These are phyloP conservation scores for Xylariales sp. DNA, from an alignment of 2,329 filamentous ascomycete genomes.

Conservation along the genomic window DNA sequence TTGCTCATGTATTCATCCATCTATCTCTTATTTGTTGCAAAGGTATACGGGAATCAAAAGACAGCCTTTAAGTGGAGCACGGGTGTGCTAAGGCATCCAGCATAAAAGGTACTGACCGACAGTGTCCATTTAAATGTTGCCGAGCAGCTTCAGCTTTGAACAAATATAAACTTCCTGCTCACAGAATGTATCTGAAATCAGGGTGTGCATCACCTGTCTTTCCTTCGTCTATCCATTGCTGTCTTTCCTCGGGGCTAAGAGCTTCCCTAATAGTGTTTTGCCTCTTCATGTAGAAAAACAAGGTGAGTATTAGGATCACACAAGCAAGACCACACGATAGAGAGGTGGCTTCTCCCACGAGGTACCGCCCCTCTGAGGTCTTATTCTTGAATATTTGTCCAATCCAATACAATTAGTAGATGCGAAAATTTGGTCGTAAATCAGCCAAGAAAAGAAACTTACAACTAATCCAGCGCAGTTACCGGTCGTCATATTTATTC, in stretches of 20 bases:
- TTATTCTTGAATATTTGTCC: slow-evolving; percentile 13
- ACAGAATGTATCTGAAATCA: slow-evolving; percentile 11
- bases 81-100: too few species aligned
- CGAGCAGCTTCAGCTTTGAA: too few species aligned
- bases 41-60: too few species aligned
- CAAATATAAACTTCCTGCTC: too few species aligned
- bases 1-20: too few species aligned
- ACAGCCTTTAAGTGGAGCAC: too few species aligned
- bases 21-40: too few species aligned
- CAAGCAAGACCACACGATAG: slow-evolving; percentile 8
- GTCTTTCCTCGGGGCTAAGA: slow-evolving; percentile 7
- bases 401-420: too few species aligned
- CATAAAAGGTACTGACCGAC: too few species aligned
- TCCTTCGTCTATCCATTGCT: slow-evolving; percentile 5
- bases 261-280: slow-evolving; percentile 9
- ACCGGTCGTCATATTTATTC: slow-evolving; percentile 14
- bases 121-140: too few species aligned
- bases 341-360: slow-evolving; percentile 10
- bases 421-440: too few species aligned
- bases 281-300: slow-evolving; percentile 7
- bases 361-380: slow-evolving; percentile 10
- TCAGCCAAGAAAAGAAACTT: too few species aligned
- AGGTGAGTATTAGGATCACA: slow-evolving; percentile 8
- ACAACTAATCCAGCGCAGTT: slow-evolving; percentile 22
- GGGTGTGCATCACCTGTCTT: slow-evolving; percentile 9